These are phyloP conservation scores for Pelagophyceae sp. DNA, from an alignment of 352 stramenopile species.

Conservation along the genomic window DNA sequence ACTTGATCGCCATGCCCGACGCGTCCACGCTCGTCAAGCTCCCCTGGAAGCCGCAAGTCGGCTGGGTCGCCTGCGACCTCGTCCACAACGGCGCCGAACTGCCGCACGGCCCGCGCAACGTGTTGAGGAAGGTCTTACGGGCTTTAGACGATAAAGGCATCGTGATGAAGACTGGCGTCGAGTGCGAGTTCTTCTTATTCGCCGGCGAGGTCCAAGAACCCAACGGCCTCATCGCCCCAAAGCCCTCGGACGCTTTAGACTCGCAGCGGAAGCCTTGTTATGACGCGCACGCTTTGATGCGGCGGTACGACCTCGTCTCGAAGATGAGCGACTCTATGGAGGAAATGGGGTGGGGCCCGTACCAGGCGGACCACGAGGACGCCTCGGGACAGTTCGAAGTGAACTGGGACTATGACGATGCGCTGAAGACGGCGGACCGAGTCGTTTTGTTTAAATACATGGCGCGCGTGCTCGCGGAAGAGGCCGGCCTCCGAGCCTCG, in stretches of 20 bases:
- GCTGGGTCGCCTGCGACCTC: constrained; percentile 12
- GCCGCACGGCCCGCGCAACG: constrained; percentile 10
- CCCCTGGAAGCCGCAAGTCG: background rate
- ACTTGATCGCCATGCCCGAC: constrained; percentile 12
- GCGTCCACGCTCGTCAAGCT: background rate
- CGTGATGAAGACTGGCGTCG: constrained; percentile 14
- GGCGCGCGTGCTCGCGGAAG: background rate
- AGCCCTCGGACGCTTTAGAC: background rate
- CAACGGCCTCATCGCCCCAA: background rate
- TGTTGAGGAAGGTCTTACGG: background rate
- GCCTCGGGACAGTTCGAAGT: constrained; percentile 21
- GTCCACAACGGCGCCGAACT: background rate
- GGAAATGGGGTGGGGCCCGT: constrained; percentile 16
- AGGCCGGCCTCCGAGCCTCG: background rate
- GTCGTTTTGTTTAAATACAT: constrained; percentile 21
- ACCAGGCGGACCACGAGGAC: constrained; percentile 23
- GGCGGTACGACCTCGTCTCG: constrained; percentile 5
- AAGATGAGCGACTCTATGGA: constrained; percentile 3
- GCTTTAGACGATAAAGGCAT: constrained; percentile 3
- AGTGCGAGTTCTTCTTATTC: background rate
- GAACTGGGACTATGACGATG: constrained; percentile 20
- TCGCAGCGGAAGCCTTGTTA: constrained; percentile 13
- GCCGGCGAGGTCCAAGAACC: background rate
- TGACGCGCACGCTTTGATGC: constrained; percentile 13
- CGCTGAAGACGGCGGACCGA: constrained; percentile 13